phyloP scores from a whole-genome alignment of 2,329 filamentous ascomycete genomes.

The Hymenoscyphus occultus region DNA sequence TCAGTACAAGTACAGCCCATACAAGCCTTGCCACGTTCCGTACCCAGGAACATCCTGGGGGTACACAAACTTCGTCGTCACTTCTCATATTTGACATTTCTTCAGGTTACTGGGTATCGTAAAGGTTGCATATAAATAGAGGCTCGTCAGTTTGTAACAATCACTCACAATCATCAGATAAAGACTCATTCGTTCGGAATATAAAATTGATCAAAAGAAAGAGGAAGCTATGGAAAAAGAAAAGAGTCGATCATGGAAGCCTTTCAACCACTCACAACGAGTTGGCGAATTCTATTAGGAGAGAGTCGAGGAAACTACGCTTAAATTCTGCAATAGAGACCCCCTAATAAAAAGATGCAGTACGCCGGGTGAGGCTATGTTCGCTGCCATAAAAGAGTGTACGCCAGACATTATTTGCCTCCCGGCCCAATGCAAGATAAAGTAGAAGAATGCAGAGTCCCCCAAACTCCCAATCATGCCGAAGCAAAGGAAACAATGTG shows the following conservation, averaged over 20 bases:
- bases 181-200: neutral
- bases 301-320: neutral
- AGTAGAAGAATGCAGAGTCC: slow-evolving; percentile 7
- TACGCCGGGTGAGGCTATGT: slow-evolving; percentile 8
- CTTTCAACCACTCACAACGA: neutral
- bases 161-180: neutral
- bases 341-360: neutral
- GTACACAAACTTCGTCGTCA: neutral
- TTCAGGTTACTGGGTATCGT: neutral
- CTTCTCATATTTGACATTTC: neutral
- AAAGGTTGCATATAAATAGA: neutral
- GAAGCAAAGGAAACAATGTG: slow-evolving; percentile 16
- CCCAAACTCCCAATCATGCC: slow-evolving; percentile 33
- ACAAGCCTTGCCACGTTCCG: neutral
- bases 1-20: neutral
- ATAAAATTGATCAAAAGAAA: neutral
- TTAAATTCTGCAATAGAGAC: neutral
- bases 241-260: neutral
- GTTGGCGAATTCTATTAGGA: neutral
- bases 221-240: neutral
- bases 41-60: neutral
- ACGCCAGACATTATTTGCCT: slow-evolving; percentile 31
- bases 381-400: slow-evolving; percentile 25
- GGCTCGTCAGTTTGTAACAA: neutral
- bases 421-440: slow-evolving; percentile 26